Evolutionary conservation across 1,284 basidiomycete genomes (phyloP), one percentile per base, ranked within the genome.

Genomic region (Ceratobasidium sp.): DNA sequence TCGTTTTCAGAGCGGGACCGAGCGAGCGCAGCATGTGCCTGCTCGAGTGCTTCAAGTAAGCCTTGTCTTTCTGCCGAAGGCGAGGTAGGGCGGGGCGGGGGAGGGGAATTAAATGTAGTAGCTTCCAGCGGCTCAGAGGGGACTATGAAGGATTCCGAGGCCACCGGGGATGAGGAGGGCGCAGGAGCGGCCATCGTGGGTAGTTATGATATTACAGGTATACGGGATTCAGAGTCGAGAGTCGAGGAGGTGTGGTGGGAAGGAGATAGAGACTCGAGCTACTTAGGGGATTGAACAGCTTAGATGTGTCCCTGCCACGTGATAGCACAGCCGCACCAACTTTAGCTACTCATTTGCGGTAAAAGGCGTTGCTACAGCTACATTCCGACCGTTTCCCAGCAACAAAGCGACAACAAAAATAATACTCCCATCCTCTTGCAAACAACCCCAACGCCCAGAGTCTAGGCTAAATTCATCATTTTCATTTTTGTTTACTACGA

Each of bases 121-220:
- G 27, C 11, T 34, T 43, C 48, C 43, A 69, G 24, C n/a, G 65
- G 56, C 13, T 69, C 65, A 9, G 65, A 69, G 37, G 51, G 49
- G 34, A 69, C 65, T 49, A 69, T 43, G 56, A 69, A 69, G 19
- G 65, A 69, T 27, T 69, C 65, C 14, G 51, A 69, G 39, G 51
- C 65, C 9, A 51, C 39, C 19, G 49, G 49, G 34, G 27, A 51
- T 2, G 65, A 69, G 0, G 49, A 29, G 9, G 53, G 46, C 14
- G 16, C 31, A 19, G 22, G 51, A 24, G 58, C 58, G n/a, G 58
- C 58, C 58, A 61, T 61, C 39, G 9, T 41, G 7, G 53, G 53
- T 48, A n/a, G 14, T 16, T 13, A 14, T 61, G 4, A 31, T 24
- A 22, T 66, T n/a, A 22, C 24, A 14, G 27, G 34, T 24, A 34